Percentiles rank a stretch among this genome's conserved stretches.
These are phyloP conservation scores for Serendipita sp. DNA, from an alignment of 768 basidiomycete species.

Conservation along the genomic window DNA sequence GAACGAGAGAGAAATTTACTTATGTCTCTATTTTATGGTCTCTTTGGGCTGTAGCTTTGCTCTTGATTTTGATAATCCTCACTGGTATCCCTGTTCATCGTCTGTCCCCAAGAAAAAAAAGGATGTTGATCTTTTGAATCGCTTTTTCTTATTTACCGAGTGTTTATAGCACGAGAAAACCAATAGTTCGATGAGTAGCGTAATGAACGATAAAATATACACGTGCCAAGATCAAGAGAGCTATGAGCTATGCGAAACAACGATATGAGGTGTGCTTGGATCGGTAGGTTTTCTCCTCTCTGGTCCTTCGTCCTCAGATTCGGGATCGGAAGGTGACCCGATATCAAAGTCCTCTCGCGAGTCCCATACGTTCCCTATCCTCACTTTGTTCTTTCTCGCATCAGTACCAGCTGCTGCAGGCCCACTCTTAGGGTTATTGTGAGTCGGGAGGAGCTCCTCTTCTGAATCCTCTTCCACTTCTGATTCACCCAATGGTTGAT, in stretches of 20 bases:
- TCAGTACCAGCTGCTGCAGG: slow-evolving; percentile 37
- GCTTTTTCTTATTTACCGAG: background rate
- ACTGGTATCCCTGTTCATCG: too few relatives aligned
- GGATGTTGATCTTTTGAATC: too few relatives aligned
- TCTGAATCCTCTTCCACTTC: slow-evolving; percentile 19
- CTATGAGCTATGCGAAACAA: background rate
- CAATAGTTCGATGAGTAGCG: background rate
- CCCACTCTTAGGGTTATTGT: slow-evolving; percentile 23
- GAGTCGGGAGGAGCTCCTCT: slow-evolving; percentile 17
- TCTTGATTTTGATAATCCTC: too few relatives aligned
- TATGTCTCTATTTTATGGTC: background rate
- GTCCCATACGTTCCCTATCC: slow-evolving; percentile 56
- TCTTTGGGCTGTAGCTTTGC: background rate
- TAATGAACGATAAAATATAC: background rate
- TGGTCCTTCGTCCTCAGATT: slow-evolving; percentile 25
- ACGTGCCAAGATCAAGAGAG: background rate
- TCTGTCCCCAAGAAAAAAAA: too few relatives aligned
- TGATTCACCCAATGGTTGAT: slow-evolving; percentile 43
- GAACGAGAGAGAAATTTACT: background rate
- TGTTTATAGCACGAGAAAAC: background rate
- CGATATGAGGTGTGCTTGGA: slow-evolving; percentile 14
- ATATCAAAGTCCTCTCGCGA: slow-evolving; percentile 60
- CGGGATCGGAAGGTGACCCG: slow-evolving; percentile 41
- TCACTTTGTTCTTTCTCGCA: slow-evolving; percentile 23
- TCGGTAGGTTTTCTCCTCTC: slow-evolving; percentile 14